These are phyloP conservation scores for Metschnikowia anglica DNA, from an alignment of 805 yeast genomes.

Conservation along the genomic window DNA sequence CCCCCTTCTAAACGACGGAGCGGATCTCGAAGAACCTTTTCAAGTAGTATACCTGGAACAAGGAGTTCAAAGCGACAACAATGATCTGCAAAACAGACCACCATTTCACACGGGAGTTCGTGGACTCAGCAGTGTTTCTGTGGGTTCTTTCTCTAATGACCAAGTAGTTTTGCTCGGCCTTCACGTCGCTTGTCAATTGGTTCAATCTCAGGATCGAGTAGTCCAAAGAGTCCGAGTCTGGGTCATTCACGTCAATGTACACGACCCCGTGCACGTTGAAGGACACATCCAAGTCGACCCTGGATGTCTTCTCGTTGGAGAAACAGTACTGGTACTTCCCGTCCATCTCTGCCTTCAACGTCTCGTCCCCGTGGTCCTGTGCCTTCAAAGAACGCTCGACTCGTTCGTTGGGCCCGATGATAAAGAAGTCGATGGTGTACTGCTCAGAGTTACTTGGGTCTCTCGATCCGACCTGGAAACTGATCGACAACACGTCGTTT, in stretches of 20 bases:
- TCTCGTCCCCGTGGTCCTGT: constrained; percentile 78
- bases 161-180: constrained; percentile 89
- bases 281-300: constrained; percentile 84
- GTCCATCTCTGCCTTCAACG: constrained; percentile 57
- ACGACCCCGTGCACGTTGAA: constrained; percentile 94
- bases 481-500: constrained; percentile 82
- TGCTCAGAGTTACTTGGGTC: constrained; percentile 69
- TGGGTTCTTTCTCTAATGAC: constrained; percentile 96
- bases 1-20: constrained; percentile 71
- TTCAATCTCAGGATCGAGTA: constrained; percentile 74
- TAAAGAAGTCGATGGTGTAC: constrained; percentile 60
- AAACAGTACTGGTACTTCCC: constrained; percentile 90
- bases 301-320: constrained; percentile 74
- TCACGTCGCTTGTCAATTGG: constrained; percentile 78
- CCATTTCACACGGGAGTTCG: constrained; percentile 95
- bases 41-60: constrained; percentile 91
- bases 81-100: constrained; percentile 92
- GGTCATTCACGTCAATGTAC: constrained; percentile 76
- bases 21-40: constrained; percentile 95
- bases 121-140: constrained; percentile 97
- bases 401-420: constrained; percentile 44
- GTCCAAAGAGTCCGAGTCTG: constrained; percentile 76
- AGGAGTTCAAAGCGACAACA: constrained; percentile 80
- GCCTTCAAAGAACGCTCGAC: constrained; percentile 50
- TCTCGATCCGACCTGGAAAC: constrained; percentile 93